Evolutionary conservation across 805 yeast genomes (phyloP), one percentile per base, ranked within the genome.

Genomic region (Groenewaldozyma salmanticensis): DNA sequence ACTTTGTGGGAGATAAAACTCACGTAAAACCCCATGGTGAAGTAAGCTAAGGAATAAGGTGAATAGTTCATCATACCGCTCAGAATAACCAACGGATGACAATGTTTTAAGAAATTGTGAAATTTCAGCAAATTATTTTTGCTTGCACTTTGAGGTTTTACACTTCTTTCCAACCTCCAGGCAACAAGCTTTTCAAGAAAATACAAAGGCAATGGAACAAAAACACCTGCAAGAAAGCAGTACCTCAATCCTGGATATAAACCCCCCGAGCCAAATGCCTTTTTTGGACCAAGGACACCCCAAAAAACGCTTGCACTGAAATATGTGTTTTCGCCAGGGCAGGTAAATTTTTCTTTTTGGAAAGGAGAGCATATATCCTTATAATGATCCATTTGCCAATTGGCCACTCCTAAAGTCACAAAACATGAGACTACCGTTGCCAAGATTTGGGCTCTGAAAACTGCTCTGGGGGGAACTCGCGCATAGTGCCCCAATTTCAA

Each of bases 261-360:
- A 2, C 40, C 39, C 4, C 33, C 18, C 0, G 74, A 72, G 39
- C 70, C 65, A 38, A 63, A 55, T 13, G 61, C 51, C 20, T 62
- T 53, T 55, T 72, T 73, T 5, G 86, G 84, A 2, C 83, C 83
- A 53, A 78, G 67, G 2, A 66, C 53, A 46, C 80, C 79, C 78
- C 79, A 75, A 40, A 70, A 53, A 22, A 75, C 66, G 5, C 76
- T 68, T 4, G 77, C 72, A 21, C 68, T 58, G 54, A 62, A 72
- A 59, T 69, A 70, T 16, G 68, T 58, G n/a, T 55, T 52, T 20
- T 60, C 62, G 42, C 52, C 58, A 19, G 63, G 61, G 49, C 73
- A 68, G 33, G 60, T 64, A 54, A 74, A 74, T 44, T 39, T 37
- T 17, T 40, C 33, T 39, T 48, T 33, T 52, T 55, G 48, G 44